phyloP scores from a whole-genome alignment of 352 stramenopile species.

The Globisporangium polare region DNA sequence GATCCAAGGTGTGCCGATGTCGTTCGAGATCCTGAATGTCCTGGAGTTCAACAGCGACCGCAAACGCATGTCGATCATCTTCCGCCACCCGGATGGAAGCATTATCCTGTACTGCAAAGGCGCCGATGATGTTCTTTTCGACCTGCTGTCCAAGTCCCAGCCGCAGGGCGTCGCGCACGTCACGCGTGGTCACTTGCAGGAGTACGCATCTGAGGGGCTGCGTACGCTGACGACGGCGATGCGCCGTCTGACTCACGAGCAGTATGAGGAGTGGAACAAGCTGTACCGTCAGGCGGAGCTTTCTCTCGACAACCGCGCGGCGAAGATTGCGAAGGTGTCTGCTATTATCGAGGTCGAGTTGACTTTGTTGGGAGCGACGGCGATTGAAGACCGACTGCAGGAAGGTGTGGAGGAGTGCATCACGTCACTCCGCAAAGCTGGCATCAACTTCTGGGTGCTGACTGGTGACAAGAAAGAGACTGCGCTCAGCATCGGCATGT shows the following conservation, averaged over 20 bases:
- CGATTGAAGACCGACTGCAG: conserved; percentile 92
- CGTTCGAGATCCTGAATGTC: conserved; percentile 93
- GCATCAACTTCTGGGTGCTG: conserved; percentile 96
- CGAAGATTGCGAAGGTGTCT: conserved; percentile 72
- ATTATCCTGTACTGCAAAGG: conserved; percentile 85
- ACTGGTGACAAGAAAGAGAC: conserved; percentile 92
- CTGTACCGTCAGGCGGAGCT: conserved; percentile 74
- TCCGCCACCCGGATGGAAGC: conserved; percentile 70
- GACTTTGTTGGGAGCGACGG: conserved; percentile 85
- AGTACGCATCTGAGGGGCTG: conserved; percentile 75
- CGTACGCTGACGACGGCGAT: conserved; percentile 75
- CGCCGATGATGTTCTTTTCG: conserved; percentile 79
- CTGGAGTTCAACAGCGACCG: conserved; percentile 98
- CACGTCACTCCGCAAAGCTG: conserved; percentile 86
- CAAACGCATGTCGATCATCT: conserved; percentile 98
- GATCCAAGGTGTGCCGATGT: conserved; percentile 63
- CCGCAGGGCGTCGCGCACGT: conserved; percentile 77
- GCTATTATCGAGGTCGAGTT: conserved; percentile 86
- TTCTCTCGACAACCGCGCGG: conserved; percentile 63
- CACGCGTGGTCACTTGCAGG: conserved; percentile 77
- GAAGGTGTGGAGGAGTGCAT: conserved; percentile 93
- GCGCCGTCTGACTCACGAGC: conserved; percentile 53
- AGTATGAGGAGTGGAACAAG: conserved; percentile 75
- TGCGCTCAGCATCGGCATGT: conserved; percentile 85
- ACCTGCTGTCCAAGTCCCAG: conserved; percentile 58